A percentile compares a stretch with the other conserved stretches of the same genome.
These are phyloP conservation scores for Xylaria sp. DNA, from an alignment of 2,329 filamentous ascomycete genomes.

Conservation along the genomic window DNA sequence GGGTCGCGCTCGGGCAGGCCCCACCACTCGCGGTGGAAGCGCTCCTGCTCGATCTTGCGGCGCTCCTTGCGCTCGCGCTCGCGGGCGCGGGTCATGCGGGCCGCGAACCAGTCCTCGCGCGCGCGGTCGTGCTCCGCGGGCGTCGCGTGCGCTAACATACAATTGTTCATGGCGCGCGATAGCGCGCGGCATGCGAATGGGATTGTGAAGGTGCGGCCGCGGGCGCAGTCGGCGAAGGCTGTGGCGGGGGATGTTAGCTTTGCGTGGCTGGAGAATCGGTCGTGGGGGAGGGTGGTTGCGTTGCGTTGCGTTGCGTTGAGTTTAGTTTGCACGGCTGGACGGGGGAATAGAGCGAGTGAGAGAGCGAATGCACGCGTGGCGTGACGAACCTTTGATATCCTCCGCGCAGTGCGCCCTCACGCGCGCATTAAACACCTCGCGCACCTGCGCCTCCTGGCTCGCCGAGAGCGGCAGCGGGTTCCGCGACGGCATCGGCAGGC, in stretches of 20 bases:
- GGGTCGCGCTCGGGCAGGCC: constrained; percentile 63
- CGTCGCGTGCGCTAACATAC: constrained; percentile 88
- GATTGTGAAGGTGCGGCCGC: constrained; percentile 83
- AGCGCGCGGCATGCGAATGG: constrained; percentile 83
- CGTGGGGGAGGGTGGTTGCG: no score
- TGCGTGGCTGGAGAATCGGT: no score
- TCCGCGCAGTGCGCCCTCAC: constrained; percentile 77
- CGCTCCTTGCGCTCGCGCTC: constrained; percentile 69
- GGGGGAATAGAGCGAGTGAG: background rate
- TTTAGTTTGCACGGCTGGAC: no score
- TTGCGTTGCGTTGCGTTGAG: no score
- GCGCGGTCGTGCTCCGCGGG: constrained; percentile 85
- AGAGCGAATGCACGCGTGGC: background rate
- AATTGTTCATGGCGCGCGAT: constrained; percentile 87
- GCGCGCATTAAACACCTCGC: constrained; percentile 54
- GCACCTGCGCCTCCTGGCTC: constrained; percentile 49
- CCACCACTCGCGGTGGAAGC: constrained; percentile 72
- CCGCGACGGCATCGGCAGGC: constrained; percentile 60
- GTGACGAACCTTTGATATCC: constrained; percentile 69
- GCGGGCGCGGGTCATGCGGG: constrained; percentile 70
- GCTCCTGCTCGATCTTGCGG: constrained; percentile 66
- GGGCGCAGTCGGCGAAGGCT: constrained; percentile 93
- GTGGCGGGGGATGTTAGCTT: no score
- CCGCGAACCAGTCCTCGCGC: constrained; percentile 90
- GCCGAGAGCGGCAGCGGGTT: constrained; percentile 77